Base-by-base conservation (phyloP, 768 basidiomycete genomes). In the Gyrodon lividus region DNA sequence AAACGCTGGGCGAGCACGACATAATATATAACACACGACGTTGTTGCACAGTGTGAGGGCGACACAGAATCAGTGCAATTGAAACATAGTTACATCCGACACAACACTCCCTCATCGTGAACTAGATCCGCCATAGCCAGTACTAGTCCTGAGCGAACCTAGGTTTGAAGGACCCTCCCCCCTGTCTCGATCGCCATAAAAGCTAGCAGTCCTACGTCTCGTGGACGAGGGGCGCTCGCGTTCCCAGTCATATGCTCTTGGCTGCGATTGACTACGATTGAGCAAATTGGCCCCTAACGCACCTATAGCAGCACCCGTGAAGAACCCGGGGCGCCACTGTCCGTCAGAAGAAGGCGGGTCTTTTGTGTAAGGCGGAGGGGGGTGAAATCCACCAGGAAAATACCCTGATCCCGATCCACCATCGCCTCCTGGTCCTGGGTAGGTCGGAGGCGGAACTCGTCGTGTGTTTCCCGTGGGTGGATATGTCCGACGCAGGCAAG, bases 221-320 rank as follows among this genome's bases (percentile, higher is more conserved):
- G 62, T 47, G 6, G 51, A 60, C 57, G 63, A 56, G 35, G 60
- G 62, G 51, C 53, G 59, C 59, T 70, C 72, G 43, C 73, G 73
- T 64, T 88, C 85, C 83, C 84, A 87, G 59, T 84, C 84, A 57
- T 79, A 86, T 41, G 57, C 60, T 16, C 50, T 50, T 6, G 62
- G 58, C 54, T 43, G 56, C 56, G 65, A 66, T 62, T 66, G 61
- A 24, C 59, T 59, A 38, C 67, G 69, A 61, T 77, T 84, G 69
- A 76, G 72, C 2, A 83, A 59, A 54, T 80, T 80, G 23, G 82
- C 79, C 2, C 84, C 87, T 2, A 88, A 65, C 22, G 85, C 86
- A 6, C 91, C 94, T 1, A 87, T 60, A 1, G 82, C 80, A 6
- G 89, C 82, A 3, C 93, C 93, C 2, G 88, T 86, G 88, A 86